Percentiles rank a stretch among this genome's conserved stretches.
These are phyloP conservation scores for Purpureocillium lavendulum DNA, from an alignment of 2,329 filamentous ascomycete species.

Conservation along the genomic window DNA sequence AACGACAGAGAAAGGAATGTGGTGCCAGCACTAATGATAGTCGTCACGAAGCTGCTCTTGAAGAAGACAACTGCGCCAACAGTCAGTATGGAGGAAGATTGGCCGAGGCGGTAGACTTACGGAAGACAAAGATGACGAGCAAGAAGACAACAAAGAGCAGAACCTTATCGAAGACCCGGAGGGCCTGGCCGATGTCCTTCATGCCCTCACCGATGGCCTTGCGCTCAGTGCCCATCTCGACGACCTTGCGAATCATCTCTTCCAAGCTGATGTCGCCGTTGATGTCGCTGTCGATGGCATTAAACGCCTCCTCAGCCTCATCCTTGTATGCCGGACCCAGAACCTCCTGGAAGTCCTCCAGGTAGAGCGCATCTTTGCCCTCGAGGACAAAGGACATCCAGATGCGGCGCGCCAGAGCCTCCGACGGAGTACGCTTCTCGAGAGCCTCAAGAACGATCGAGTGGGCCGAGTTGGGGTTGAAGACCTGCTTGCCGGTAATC, in stretches of 20 bases:
- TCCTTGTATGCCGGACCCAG: slow-evolving; percentile 65
- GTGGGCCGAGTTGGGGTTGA: slow-evolving; percentile 85
- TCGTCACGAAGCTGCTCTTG: slow-evolving; percentile 75
- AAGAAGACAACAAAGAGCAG: slow-evolving; percentile 74
- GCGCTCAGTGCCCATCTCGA: slow-evolving; percentile 75
- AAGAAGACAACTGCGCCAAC: slow-evolving; percentile 64
- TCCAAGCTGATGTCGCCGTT: slow-evolving; percentile 94
- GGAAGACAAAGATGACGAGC: slow-evolving; percentile 74
- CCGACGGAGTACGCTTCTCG: slow-evolving; percentile 73
- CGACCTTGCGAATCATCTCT: slow-evolving; percentile 85
- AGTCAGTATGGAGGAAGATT: neutral
- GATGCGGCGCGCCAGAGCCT: slow-evolving; percentile 86
- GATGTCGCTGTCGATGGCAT: slow-evolving; percentile 70
- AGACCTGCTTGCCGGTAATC: slow-evolving; percentile 90
- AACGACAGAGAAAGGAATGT: slow-evolving; percentile 93
- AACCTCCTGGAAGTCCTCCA: slow-evolving; percentile 81
- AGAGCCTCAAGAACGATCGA: slow-evolving; percentile 84
- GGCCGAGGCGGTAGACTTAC: slow-evolving; percentile 32
- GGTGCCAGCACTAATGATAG: slow-evolving; percentile 82
- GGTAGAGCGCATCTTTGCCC: slow-evolving; percentile 68
- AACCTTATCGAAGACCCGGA: slow-evolving; percentile 82
- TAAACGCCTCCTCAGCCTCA: slow-evolving; percentile 82
- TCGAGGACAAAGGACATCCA: slow-evolving; percentile 99
- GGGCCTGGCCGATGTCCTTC: slow-evolving; percentile 95
- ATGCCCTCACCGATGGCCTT: slow-evolving; percentile 88